phyloP scores from a whole-genome alignment of 441 rosid genomes.

The Euphorbia corollata region DNA sequence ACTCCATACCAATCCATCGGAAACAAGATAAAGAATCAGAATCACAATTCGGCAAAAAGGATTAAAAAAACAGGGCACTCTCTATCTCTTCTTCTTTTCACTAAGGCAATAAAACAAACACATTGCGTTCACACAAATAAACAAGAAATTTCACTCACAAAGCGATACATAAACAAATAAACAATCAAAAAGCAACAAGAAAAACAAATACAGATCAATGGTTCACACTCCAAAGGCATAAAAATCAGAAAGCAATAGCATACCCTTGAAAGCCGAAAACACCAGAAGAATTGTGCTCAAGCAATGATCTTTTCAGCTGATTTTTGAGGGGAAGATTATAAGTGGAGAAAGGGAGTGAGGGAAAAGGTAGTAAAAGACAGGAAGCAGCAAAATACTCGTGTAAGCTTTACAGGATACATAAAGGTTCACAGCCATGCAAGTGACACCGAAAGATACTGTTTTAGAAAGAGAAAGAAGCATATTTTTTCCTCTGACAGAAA shows the following conservation, averaged over 20 bases:
- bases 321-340: neutral
- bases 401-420: conserved; percentile 45
- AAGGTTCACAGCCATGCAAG: conserved; percentile 66
- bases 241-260: conserved; percentile 16
- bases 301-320: neutral
- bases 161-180: neutral
- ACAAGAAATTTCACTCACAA: neutral
- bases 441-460: conserved; percentile 12
- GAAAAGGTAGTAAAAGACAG: conserved; percentile 15
- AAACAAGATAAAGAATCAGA: neutral
- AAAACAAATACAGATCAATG: conserved; percentile 15
- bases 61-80: too few relatives aligned
- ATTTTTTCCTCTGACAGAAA: conserved; percentile 7
- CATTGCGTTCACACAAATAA: conserved; percentile 20
- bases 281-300: conserved; percentile 12
- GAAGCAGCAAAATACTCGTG: conserved; percentile 56
- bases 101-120: conserved; percentile 5
- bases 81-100: neutral
- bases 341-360: conserved; percentile 9
- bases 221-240: conserved; percentile 30
- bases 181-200: neutral
- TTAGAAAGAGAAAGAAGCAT: conserved; percentile 6
- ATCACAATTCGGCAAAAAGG: neutral
- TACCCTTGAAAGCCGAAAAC: conserved; percentile 20
- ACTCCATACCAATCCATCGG: neutral